Percentiles rank a stretch among this genome's conserved stretches.
phyloP scores from a whole-genome alignment of 129 eudicot genomes.

The Lactuca saligna region DNA sequence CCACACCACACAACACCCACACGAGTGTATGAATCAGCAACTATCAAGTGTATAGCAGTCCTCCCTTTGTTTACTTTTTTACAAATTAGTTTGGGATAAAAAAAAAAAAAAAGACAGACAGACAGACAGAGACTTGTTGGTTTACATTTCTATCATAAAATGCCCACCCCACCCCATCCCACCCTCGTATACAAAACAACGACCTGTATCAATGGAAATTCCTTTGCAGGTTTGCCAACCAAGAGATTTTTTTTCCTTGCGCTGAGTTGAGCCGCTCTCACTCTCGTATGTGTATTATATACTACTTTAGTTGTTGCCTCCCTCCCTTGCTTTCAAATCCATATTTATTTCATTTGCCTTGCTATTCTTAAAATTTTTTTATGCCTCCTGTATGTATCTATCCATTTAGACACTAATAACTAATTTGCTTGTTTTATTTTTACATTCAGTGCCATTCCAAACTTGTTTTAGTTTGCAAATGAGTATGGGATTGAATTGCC shows the following conservation, averaged over 20 bases:
- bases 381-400: neutral
- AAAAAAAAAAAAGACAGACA: neutral
- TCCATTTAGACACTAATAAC: slow-evolving; percentile 34
- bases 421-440: slow-evolving; percentile 1
- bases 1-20: neutral
- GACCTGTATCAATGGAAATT: slow-evolving; percentile 46
- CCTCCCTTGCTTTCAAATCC: neutral
- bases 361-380: slow-evolving; percentile 1
- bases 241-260: slow-evolving; percentile 25
- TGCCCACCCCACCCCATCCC: slow-evolving; percentile 19
- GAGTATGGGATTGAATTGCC: too few species aligned
- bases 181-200: slow-evolving; percentile 29
- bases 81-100: slow-evolving; percentile 26
- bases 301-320: slow-evolving; percentile 29
- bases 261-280: neutral
- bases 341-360: slow-evolving; percentile 20
- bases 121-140: neutral
- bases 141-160: slow-evolving; percentile 26
- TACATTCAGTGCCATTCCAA: too few species aligned
- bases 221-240: slow-evolving; percentile 27
- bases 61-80: slow-evolving; percentile 11
- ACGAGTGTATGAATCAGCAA: slow-evolving; percentile 4
- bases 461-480: neutral
- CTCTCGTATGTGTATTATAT: slow-evolving; percentile 44
- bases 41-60: slow-evolving; percentile 40